phyloP scores from a whole-genome alignment of 2,329 filamentous ascomycete species.

The Penicillium sclerotigenum region DNA sequence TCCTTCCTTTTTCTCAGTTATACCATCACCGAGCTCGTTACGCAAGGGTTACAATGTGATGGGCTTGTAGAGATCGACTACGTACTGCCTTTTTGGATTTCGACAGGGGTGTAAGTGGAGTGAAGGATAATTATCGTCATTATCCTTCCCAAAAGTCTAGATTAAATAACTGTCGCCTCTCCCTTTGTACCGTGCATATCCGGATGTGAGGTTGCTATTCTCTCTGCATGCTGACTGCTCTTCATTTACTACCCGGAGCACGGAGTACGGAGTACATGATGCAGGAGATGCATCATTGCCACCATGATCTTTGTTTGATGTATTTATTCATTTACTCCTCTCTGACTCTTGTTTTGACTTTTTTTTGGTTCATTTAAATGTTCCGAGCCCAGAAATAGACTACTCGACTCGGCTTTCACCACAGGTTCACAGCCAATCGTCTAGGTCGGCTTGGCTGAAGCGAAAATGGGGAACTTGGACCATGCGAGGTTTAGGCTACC shows the following conservation, averaged over 20 bases:
- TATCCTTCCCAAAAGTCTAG: conserved; percentile 17
- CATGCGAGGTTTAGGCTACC: conserved; percentile 3
- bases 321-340: background rate
- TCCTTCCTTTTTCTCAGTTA: background rate
- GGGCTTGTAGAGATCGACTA: conserved; percentile 6
- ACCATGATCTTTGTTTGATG: conserved; percentile 8
- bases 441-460: background rate
- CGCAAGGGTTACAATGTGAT: conserved; percentile 29
- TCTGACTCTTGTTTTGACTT: conserved; percentile 1
- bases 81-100: conserved; percentile 10
- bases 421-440: background rate
- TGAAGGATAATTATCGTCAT: conserved; percentile 17
- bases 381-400: conserved; percentile 18
- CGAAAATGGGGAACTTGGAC: background rate
- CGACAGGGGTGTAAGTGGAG: conserved; percentile 20
- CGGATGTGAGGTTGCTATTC: conserved; percentile 11
- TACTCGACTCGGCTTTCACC: background rate
- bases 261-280: conserved; percentile 26
- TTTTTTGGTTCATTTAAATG: background rate
- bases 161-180: conserved; percentile 2
- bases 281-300: conserved; percentile 26
- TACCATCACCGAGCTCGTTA: conserved; percentile 16
- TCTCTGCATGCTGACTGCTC: conserved; percentile 15
- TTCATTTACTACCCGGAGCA: background rate
- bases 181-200: conserved; percentile 22